Evolutionary conservation across 805 yeast genomes (phyloP), one percentile per base, ranked within the genome.

Genomic region (Saccharomycodes ludwigii): DNA sequence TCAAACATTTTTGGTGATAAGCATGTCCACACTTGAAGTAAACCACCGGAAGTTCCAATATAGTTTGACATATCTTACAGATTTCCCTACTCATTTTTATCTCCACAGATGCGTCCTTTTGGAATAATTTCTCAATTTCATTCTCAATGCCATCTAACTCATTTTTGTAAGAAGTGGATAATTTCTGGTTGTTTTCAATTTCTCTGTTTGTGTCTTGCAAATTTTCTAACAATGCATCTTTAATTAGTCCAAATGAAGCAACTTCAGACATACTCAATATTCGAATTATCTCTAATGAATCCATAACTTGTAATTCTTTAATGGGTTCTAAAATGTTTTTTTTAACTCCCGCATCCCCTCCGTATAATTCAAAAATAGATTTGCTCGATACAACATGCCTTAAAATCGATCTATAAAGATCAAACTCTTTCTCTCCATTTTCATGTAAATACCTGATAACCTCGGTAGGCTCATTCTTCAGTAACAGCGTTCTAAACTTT

Each of bases 11-110:
- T 42, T 78, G 81, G 48, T 91, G 97, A 48, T 72, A 85, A 3
- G 91, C 73, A 47, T 91, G 98, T 19, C 67, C 66, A 58, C 98
- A 91, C 40, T 73, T 70, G 59, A 88, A 91, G 44, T 82, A 93
- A 1, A 81, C 70, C 3, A 77, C 67, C 0, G 97, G 96, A 25
- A 76, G 63, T 36, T 82, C 93, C 14, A 88, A 56, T 9, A 69
- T 65, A 26, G 66, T 58, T 7, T 68, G 61, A 48, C 95, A 86
- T 12, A 71, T 63, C 10, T 71, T 59, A 47, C 95, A 86, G 22
- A 61, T 62, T 18, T 73, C 65, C 39, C 71, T 69, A 43, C 76
- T 83, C 3, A 76, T 32, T 21, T 40, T 39, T 2, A 51, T 40
- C 12, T 66, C 41, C 55, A 65, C 6, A 68, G 75, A 42, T 58